Percentiles rank a stretch among this genome's conserved stretches.
Conservation (phyloP, 116 monocot genomes). For the Papilionanthe hybrid region DNA sequence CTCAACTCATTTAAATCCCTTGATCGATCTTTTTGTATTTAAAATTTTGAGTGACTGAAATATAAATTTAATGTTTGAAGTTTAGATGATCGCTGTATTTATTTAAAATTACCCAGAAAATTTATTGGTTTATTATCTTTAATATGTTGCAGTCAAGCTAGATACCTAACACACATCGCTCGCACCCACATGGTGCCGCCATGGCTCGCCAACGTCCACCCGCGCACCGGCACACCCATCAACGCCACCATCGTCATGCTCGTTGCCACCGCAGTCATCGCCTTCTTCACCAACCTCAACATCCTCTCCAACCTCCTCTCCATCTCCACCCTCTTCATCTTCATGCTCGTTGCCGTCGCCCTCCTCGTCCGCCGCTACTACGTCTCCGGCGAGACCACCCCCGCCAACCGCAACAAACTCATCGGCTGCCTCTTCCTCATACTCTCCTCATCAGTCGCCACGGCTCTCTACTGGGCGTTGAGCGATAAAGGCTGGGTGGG, state of each 20-base stretch:
- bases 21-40: too few relatives aligned
- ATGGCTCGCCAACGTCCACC: slow-evolving; percentile 50
- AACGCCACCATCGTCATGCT: slow-evolving; percentile 84
- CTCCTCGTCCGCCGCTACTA: slow-evolving; percentile 84
- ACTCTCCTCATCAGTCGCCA: slow-evolving; percentile 43
- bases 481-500: slow-evolving; percentile 36
- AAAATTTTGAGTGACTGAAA: too few relatives aligned
- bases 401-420: slow-evolving; percentile 41
- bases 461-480: slow-evolving; percentile 53
- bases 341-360: slow-evolving; percentile 87
- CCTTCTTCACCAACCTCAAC: slow-evolving; percentile 69
- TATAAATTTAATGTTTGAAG: too few relatives aligned
- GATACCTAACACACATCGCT: slow-evolving; percentile 87
- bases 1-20: too few relatives aligned
- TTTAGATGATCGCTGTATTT: too few relatives aligned
- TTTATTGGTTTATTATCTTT: too few relatives aligned
- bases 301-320: slow-evolving; percentile 84
- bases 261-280: slow-evolving; percentile 60
- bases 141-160: slow-evolving; percentile 30
- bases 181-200: slow-evolving; percentile 85
- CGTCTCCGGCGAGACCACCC: slow-evolving; percentile 50
- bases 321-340: slow-evolving; percentile 94
- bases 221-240: slow-evolving; percentile 61
- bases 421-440: slow-evolving; percentile 35
- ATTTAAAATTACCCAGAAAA: too few relatives aligned